Evolutionary conservation across 2,329 filamentous ascomycete species (phyloP), one percentile per base, ranked within the genome.

Genomic region (Pochonia chlamydosporia): DNA sequence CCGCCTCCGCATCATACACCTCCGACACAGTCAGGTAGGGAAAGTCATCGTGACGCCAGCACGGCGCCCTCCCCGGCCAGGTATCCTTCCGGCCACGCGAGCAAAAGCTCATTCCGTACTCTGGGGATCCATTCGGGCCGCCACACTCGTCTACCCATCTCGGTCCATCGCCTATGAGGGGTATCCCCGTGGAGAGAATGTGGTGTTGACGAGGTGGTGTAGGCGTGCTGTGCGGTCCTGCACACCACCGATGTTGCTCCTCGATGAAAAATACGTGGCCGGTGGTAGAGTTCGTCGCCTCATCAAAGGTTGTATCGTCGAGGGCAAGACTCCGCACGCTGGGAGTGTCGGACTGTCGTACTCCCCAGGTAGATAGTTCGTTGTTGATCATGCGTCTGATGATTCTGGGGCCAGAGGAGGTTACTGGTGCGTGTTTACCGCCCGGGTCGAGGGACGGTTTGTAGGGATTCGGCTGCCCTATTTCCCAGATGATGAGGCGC

Each of bases 401-500:
- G 11, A 79, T 67, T 24, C 58, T 63, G 0, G 78, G 74, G 16
- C 67, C 63, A 20, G 25, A 8, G 3, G 30, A 57, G 49, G 3
- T 43, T 20, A 64, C 62, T 4, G 64, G 60, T 3, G 63, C 65
- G 16, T 65, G 62, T 36, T 59, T 60, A 1, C 72, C 69, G 0
- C 64, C 64, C 0, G 73, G 72, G 55, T 80, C 75, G 23, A 69
- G 55, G 2, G 74, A 79, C 13, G 77, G 74, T 4, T 67, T 67
- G 56, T 79, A 77, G 1, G 62, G 33, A 4, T 73, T 75, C 2
- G 71, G 63, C 0, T 63, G 61, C 3, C 74, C 73, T 33, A 84
- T 78, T 46, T 84, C 74, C 79, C 79, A 84, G 9, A 84, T 65
- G 14, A 71, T 72, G 24, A 84, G 63, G 28, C 74, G 71, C 58